These are phyloP conservation scores for Erysiphe pulchra DNA, from an alignment of 2,329 filamentous ascomycete genomes.

Conservation along the genomic window DNA sequence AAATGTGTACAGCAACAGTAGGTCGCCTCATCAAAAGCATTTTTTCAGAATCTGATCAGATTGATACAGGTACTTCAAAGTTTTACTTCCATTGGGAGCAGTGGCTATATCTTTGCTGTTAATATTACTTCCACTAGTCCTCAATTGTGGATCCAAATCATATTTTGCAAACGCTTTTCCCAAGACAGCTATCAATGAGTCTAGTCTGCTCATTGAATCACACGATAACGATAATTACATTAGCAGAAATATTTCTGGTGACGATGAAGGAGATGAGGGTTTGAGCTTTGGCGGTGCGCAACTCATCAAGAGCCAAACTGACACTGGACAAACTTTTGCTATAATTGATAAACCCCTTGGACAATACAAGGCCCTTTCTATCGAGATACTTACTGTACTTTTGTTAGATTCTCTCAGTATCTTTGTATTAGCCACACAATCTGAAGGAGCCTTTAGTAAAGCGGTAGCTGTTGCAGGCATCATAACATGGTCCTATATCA, in stretches of 20 bases:
- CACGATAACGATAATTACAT: conserved; percentile 4
- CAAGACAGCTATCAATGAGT: background rate
- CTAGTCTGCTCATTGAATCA: no score
- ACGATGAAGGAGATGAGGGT: conserved; percentile 27
- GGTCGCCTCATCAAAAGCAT: conserved; percentile 11
- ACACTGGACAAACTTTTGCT: conserved; percentile 36
- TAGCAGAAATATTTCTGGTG: background rate
- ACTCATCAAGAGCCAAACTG: conserved; percentile 30
- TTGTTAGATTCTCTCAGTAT: conserved; percentile 46
- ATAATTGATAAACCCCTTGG: conserved; percentile 52
- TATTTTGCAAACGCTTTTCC: conserved; percentile 14
- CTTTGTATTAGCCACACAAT: conserved; percentile 31
- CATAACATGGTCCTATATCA: conserved; percentile 55
- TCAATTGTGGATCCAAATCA: conserved; percentile 25
- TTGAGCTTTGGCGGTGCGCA: conserved; percentile 31
- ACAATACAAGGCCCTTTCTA: conserved; percentile 39
- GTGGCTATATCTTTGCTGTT: conserved; percentile 44
- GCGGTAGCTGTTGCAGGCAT: conserved; percentile 40
- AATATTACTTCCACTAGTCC: conserved; percentile 28
- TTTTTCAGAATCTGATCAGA: conserved; percentile 4
- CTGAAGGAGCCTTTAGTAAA: conserved; percentile 30
- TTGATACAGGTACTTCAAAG: conserved; percentile 44
- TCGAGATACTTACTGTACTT: conserved; percentile 53
- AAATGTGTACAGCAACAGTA: conserved; percentile 42
- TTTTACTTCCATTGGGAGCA: conserved; percentile 50